Percentiles rank a stretch among this genome's conserved stretches.
phyloP scores from a whole-genome alignment of 176 grass and related monocot genomes.

The Coix lacrymajobi region DNA sequence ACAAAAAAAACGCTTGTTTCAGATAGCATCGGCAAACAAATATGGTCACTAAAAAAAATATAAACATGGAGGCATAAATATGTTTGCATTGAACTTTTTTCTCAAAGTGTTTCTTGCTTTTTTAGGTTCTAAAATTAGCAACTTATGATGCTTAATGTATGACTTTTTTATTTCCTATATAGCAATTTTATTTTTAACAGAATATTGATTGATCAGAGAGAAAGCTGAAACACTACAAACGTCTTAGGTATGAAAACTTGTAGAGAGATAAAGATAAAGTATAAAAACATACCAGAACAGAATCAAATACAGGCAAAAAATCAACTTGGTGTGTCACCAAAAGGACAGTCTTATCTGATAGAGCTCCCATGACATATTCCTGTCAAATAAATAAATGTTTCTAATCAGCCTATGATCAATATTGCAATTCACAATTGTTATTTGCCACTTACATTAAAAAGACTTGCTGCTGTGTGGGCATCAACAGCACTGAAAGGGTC shows the following conservation, averaged over 20 bases:
- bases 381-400: slow-evolving; percentile 20
- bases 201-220: not conserved
- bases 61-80: not conserved
- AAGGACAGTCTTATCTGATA: slow-evolving; percentile 78
- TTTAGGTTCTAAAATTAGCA: not conserved
- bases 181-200: not conserved
- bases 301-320: slow-evolving; percentile 80
- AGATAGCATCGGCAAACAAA: not conserved
- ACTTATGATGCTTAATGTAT: not conserved
- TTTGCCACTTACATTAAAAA: slow-evolving; percentile 67
- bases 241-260: not conserved
- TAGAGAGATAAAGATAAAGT: not conserved
- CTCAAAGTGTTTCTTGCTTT: not conserved
- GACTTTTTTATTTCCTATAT: not conserved
- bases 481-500: slow-evolving; percentile 97
- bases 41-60: not conserved
- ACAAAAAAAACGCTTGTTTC: slow-evolving; percentile 4
- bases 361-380: slow-evolving; percentile 86
- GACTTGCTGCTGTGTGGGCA: slow-evolving; percentile 76
- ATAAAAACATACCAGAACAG: slow-evolving; percentile 49
- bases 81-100: not conserved
- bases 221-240: not conserved
- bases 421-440: not conserved
- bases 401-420: not conserved
- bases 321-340: slow-evolving; percentile 97